Evolutionary conservation across 2,329 filamentous ascomycete genomes (phyloP), one percentile per base, ranked within the genome.

Genomic region (Coleophoma cylindrospora): DNA sequence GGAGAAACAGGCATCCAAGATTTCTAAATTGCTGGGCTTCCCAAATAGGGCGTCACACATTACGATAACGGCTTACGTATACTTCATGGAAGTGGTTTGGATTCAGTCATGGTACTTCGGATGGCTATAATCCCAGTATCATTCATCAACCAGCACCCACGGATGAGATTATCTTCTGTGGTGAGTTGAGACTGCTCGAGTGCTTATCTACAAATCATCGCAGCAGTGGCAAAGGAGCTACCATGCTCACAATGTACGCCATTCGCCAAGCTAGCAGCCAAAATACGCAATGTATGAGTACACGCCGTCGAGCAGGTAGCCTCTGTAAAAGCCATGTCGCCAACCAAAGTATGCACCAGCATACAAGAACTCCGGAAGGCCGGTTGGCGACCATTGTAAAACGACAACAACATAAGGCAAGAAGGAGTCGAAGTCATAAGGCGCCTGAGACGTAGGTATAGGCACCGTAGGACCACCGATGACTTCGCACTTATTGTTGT

Each of bases 1-100:
- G 63, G 64, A 32, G 64, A 67, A 51, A 67, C 64, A 33, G 64
- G 64, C 4, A 57, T 67, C 43, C 64, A 66, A 48, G 64, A 67
- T 51, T 67, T 64, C 50, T 67, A 50, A 60, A 27, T 6, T 5
- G 9, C 27, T 27, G 9, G 27, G 27, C 7, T 27, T 27, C 4
- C 7, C 7, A 27, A 27, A 27, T 27, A 10, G 27, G 27, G 27
- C 27, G 7, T 27, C 27, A 10, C 9, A 2, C 27, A 27, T 27
- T 10, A 27, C 9, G 27, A 27, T 27, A 27, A 27, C 9, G 27
- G 27, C 9, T 27, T 27, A 8, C 27, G 7, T 27, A 27, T 27
- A 2, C 27, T 10, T 10, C 27, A 27, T 4, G 8, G 22, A 27
- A 27, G 27, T 27, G 7, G 9, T 7, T 6, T 27, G 2, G 27